A percentile compares a stretch with the other conserved stretches of the same genome.
Evolutionary conservation across 2,329 filamentous ascomycete species (phyloP).

Genomic region (Aspergillus uvarum): DNA sequence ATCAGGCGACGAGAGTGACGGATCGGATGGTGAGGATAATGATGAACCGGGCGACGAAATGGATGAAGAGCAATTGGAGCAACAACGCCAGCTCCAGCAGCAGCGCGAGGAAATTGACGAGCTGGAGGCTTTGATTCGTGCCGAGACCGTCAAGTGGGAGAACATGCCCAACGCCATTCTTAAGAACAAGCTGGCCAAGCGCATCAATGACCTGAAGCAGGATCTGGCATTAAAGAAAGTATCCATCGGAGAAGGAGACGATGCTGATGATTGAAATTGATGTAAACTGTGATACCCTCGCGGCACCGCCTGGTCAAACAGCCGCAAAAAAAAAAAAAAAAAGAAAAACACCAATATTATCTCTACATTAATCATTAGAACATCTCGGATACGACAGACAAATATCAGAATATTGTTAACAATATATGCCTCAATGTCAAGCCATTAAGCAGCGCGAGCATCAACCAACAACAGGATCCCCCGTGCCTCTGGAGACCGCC

Average conservation of each 20-base stretch:
- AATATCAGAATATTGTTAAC: neutral
- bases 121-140: constrained; percentile 40
- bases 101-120: constrained; percentile 48
- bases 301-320: neutral
- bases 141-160: constrained; percentile 43
- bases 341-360: neutral
- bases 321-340: neutral
- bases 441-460: constrained; percentile 23
- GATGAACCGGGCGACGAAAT: constrained; percentile 38
- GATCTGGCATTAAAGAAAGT: constrained; percentile 47
- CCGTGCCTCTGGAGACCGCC: constrained; percentile 29
- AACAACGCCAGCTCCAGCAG: constrained; percentile 43
- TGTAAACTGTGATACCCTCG: constrained; percentile 15
- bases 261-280: constrained; percentile 29
- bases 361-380: neutral
- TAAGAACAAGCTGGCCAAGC: constrained; percentile 45
- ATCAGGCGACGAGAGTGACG: constrained; percentile 44
- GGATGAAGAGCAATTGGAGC: constrained; percentile 46
- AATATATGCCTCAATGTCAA: neutral
- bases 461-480: constrained; percentile 27
- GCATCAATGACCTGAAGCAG: constrained; percentile 45
- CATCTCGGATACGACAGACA: neutral
- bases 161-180: constrained; percentile 42
- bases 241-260: constrained; percentile 39
- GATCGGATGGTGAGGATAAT: constrained; percentile 37